Evolutionary conservation across 148 eudicot species (phyloP).

Genomic region (Rhododendron simsii): DNA sequence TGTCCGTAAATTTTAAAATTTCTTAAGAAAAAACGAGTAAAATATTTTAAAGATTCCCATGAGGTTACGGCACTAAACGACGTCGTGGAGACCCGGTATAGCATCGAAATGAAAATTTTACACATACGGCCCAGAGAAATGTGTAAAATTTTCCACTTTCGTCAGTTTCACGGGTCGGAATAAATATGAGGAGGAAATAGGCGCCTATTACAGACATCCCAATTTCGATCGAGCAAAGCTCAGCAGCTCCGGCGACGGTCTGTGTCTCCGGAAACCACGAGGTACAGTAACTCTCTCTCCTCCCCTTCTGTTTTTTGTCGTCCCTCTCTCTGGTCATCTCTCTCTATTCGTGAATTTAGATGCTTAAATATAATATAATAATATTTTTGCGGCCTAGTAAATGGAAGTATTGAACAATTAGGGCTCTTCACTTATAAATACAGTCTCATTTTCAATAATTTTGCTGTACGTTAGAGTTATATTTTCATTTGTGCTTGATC

Average conservation of each 20-base stretch:
- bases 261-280: background rate
- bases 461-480: background rate
- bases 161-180: background rate
- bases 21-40: too few species aligned
- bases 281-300: background rate
- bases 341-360: background rate
- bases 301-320: background rate
- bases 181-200: background rate
- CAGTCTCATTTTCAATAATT: background rate
- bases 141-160: too few species aligned
- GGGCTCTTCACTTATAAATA: background rate
- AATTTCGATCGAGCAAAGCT: background rate
- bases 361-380: background rate
- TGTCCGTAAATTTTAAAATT: too few species aligned
- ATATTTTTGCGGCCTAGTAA: background rate
- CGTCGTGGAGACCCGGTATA: too few species aligned
- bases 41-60: too few species aligned
- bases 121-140: too few species aligned
- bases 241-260: background rate
- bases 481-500: background rate
- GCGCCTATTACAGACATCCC: background rate
- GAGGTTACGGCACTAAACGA: too few species aligned
- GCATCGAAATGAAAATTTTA: too few species aligned
- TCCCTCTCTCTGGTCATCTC: background rate
- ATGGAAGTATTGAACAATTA: background rate